Base-by-base conservation (phyloP, 306 rosid genomes). In the Vigna radiata region DNA sequence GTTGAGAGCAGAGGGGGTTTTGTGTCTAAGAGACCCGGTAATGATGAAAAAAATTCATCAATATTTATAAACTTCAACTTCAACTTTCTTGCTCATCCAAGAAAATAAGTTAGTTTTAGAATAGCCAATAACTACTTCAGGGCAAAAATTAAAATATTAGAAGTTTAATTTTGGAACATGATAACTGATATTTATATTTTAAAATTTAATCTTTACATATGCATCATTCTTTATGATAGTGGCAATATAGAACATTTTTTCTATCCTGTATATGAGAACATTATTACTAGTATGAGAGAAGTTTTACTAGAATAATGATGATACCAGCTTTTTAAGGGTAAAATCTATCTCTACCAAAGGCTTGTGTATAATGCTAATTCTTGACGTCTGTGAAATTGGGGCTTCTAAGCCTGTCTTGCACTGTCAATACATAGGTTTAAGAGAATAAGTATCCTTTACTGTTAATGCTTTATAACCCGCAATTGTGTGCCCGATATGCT, bases 1-100 rank as follows among this genome's bases (percentile, higher is more conserved):
- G 87, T 91, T 72, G 89, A 89, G 81, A 86, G 80, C 68, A 84
- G 77, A 81, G 97, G 94, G 6, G 94, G 91, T 23, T 85, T 73
- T 82, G 94, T 88, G 41, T 10, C 43, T 0, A 41, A 66, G 47
- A 71, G n/a, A 68, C 88, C 84, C 1, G 90, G 92, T 91, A 79
- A 64, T 56, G 4, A 44, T 10, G 15, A 41, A 43, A 70, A 61
- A 76, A 47, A 15, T 31, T 33, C 17, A 6, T 71, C 72, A 56
- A 46, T 11, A 65, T 65, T 18, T 49, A 18, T 50, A 5, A 8
- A 44, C 41, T 68, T 37, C 14, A 21, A 68, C 31, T 68, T 68
- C 48, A 2, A 49, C 72, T 17, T 19, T n/a, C 17, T 43, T 9
- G 70, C 18, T 41, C 33, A 41, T 39, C 48, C 7, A 63, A 36